These are phyloP conservation scores for Mortierella sp. DNA, from an alignment of 371 early-diverging fungal genomes.

Conservation along the genomic window DNA sequence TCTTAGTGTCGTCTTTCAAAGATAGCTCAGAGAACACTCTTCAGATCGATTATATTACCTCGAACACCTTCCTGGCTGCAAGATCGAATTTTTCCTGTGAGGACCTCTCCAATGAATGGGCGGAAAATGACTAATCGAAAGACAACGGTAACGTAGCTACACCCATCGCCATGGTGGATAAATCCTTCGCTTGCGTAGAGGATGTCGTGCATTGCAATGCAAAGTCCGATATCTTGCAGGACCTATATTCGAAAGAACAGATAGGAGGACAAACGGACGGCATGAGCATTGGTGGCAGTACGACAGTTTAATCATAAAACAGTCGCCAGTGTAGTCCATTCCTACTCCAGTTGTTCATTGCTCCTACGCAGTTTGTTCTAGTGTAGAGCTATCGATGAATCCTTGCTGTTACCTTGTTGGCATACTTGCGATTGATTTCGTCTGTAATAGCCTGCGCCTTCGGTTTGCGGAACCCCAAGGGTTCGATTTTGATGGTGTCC, in stretches of 20 bases:
- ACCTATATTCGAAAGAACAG: constrained; percentile 56
- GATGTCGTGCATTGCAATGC: constrained; percentile 87
- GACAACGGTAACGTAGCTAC: constrained; percentile 78
- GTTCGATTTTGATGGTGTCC: constrained; percentile 87
- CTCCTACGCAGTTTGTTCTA: background rate
- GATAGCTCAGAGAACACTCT: background rate
- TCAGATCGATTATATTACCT: constrained; percentile 55
- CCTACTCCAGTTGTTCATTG: background rate
- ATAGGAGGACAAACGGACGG: too few relatives aligned
- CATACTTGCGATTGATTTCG: constrained; percentile 90
- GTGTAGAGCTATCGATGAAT: background rate
- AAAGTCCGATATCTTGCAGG: constrained; percentile 91
- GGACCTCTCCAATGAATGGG: constrained; percentile 90
- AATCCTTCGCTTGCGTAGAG: constrained; percentile 81
- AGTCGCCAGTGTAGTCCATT: background rate
- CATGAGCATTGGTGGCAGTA: too few relatives aligned
- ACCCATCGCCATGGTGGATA: constrained; percentile 86
- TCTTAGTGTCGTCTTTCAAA: background rate
- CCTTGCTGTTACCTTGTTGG: constrained; percentile 78
- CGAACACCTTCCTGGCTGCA: constrained; percentile 75
- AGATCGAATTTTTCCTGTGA: constrained; percentile 82
- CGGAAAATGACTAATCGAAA: constrained; percentile 92
- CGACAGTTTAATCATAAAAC: too few relatives aligned
- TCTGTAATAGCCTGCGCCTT: constrained; percentile 84
- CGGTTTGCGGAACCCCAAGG: constrained; percentile 79